phyloP scores from a whole-genome alignment of 2,329 filamentous ascomycete genomes.

The Apiospora pterosperma region DNA sequence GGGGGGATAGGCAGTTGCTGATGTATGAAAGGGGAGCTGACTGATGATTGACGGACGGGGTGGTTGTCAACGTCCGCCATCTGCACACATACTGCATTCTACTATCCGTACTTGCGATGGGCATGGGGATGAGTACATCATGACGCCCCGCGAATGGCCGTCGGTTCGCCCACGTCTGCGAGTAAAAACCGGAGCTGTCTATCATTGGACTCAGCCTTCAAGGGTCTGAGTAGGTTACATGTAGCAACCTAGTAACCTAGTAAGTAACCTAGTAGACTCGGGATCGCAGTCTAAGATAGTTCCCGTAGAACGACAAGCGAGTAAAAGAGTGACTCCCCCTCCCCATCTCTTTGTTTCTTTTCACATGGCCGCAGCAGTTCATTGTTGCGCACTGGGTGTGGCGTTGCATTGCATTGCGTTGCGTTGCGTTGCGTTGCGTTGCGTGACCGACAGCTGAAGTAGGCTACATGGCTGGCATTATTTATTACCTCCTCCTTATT shows the following conservation, averaged over 20 bases:
- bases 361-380: background rate
- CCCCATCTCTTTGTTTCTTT: background rate
- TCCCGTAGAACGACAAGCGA: constrained; percentile 4
- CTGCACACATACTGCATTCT: background rate
- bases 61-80: background rate
- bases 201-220: background rate
- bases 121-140: background rate
- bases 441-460: background rate
- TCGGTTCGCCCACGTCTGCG: constrained; percentile 1
- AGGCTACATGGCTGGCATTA: background rate
- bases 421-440: background rate
- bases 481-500: no score
- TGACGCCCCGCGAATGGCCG: background rate
- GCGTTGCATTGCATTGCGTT: no score
- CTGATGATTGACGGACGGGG: background rate
- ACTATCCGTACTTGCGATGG: background rate
- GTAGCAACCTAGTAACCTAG: background rate
- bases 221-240: background rate
- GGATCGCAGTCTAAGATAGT: constrained; percentile 5
- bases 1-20: background rate
- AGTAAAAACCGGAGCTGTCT: background rate
- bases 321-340: background rate
- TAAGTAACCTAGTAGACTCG: background rate
- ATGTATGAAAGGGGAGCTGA: background rate
- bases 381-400: background rate